Percentiles rank a stretch among this genome's conserved stretches.
phyloP scores from a whole-genome alignment of 768 basidiomycete genomes.

The Stropharia rugosoannulata region DNA sequence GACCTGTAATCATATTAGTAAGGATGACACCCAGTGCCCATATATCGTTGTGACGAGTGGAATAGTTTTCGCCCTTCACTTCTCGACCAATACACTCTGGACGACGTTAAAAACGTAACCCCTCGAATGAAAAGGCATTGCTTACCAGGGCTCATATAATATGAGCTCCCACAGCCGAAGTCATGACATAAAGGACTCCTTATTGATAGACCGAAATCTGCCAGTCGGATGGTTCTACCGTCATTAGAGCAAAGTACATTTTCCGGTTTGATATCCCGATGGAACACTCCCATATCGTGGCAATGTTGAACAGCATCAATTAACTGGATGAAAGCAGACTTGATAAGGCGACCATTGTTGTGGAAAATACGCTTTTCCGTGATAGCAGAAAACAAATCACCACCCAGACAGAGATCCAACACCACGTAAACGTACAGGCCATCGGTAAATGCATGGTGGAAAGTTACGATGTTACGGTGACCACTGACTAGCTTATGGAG shows the following conservation, averaged over 20 bases:
- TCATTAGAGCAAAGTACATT: conserved; percentile 63
- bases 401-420: conserved; percentile 53
- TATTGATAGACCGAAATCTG: conserved; percentile 79
- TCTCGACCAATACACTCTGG: conserved; percentile 57
- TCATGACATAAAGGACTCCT: conserved; percentile 41
- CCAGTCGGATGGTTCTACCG: conserved; percentile 55
- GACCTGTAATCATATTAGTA: conserved; percentile 76
- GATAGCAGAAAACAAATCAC: conserved; percentile 75
- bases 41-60: conserved; percentile 63
- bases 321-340: conserved; percentile 71
- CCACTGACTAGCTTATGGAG: conserved; percentile 50
- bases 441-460: conserved; percentile 65
- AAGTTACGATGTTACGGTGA: conserved; percentile 66
- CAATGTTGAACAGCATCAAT: conserved; percentile 78
- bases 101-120: background rate
- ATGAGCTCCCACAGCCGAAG: conserved; percentile 57
- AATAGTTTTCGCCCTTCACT: conserved; percentile 45
- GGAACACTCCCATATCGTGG: conserved; percentile 69
- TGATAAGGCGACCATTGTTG: conserved; percentile 62
- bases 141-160: conserved; percentile 74
- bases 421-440: conserved; percentile 65
- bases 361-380: conserved; percentile 52
- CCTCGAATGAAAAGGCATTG: background rate
- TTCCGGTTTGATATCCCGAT: conserved; percentile 89
- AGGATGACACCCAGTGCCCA: conserved; percentile 82